Percentiles rank a stretch among this genome's conserved stretches.
phyloP scores from a whole-genome alignment of 495 filamentous ascomycete genomes.

The Penicillium chermesinum region DNA sequence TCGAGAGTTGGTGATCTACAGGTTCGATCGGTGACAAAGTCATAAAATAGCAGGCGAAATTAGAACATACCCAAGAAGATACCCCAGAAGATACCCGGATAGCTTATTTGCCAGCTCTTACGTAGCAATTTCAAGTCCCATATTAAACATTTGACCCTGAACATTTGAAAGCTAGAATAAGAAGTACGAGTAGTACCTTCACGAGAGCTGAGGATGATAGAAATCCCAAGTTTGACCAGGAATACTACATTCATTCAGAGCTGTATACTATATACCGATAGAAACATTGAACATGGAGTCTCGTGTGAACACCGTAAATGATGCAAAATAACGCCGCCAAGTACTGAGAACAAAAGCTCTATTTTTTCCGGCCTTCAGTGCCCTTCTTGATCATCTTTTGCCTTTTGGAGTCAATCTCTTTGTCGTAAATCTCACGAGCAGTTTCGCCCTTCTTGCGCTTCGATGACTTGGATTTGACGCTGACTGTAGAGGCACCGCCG shows the following conservation, averaged over 20 bases:
- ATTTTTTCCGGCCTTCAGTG: conserved; percentile 44
- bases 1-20: conserved; percentile 49
- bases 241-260: not conserved
- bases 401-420: conserved; percentile 44
- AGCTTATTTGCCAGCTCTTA: no score
- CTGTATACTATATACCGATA: not conserved
- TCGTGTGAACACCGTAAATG: conserved; percentile 19
- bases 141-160: no score
- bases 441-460: conserved; percentile 74
- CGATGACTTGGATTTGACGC: conserved; percentile 64
- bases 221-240: no score
- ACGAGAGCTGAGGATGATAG: no score
- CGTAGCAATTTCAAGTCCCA: no score
- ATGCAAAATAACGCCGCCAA: conserved; percentile 23
- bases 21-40: conserved; percentile 41
- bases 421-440: conserved; percentile 47
- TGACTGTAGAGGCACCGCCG: conserved; percentile 67
- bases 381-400: conserved; percentile 51
- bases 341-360: conserved; percentile 10
- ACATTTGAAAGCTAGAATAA: no score
- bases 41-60: not conserved
- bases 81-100: no score
- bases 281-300: not conserved
- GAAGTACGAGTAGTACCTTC: no score
- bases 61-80: conserved; percentile 1